A percentile compares a stretch with the other conserved stretches of the same genome.
phyloP scores from a whole-genome alignment of 495 filamentous ascomycete species.

The Aspergillus egyptiacus region DNA sequence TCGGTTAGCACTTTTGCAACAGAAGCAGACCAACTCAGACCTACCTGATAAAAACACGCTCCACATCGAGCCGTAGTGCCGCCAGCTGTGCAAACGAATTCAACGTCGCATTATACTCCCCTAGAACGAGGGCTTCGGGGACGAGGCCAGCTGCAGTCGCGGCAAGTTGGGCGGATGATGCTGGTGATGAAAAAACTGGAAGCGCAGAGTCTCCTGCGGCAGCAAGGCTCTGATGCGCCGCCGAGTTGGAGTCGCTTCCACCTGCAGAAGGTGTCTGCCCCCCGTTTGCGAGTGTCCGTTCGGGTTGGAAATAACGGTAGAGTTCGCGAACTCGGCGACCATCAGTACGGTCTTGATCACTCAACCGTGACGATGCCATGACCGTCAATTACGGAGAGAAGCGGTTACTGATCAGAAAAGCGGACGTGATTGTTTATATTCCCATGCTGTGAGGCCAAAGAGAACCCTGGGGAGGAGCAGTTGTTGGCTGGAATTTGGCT shows the following conservation, averaged over 20 bases:
- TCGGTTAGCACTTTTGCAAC: neutral
- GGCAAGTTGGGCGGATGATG: conserved; percentile 11
- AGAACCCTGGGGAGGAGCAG: neutral
- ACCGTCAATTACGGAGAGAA: neutral
- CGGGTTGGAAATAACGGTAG: conserved; percentile 43
- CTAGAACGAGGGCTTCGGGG: conserved; percentile 23
- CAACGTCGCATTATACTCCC: conserved; percentile 50
- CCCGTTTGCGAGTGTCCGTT: conserved; percentile 10
- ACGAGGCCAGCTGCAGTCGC: conserved; percentile 7
- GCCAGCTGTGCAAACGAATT: conserved; percentile 45
- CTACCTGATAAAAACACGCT: conserved; percentile 41
- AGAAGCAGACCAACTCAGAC: conserved; percentile 12
- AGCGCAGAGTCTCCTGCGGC: neutral
- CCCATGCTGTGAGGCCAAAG: neutral
- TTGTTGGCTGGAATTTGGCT: neutral
- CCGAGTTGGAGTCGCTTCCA: conserved; percentile 1
- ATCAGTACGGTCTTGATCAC: conserved; percentile 21
- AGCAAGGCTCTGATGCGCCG: neutral
- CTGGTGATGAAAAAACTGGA: conserved; percentile 12
- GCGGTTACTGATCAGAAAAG: neutral
- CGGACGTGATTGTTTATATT: neutral
- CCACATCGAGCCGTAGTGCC: conserved; percentile 43
- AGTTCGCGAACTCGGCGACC: conserved; percentile 40
- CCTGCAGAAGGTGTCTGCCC: conserved; percentile 9
- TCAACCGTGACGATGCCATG: conserved; percentile 15